Base-by-base conservation (phyloP, 306 rosid species). In the Citrullus mucosospermus region DNA sequence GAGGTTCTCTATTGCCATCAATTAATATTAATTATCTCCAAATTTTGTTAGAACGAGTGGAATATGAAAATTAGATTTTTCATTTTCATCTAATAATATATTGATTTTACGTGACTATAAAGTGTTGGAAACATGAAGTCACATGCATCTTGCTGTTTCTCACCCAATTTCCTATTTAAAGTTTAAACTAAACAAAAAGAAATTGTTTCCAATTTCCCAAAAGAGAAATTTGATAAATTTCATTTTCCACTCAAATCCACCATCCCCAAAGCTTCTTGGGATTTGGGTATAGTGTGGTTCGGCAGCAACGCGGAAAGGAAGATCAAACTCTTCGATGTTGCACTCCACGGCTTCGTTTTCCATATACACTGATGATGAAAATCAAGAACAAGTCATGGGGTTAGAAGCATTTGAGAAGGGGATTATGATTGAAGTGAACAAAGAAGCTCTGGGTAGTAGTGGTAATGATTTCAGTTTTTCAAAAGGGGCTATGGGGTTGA, bases 341-440 rank as follows among this genome's bases (percentile, higher is more conserved):
- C 84, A 22, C 25, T 65, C 90, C 32, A 86, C 89, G 28, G 93
- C 93, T n/a, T 93, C 98, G 63, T 88, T 91, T 82, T 78, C 80
- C 34, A 78, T 78, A 0, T 78, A 58, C 73, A 18, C 57, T 1
- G 78, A 84, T 66, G 82, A 78, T 30, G 70, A 82, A 65, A 76
- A 76, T 67, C 56, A 9, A 44, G 79, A 77, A 8, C 83, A 83
- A 83, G 79, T 58, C 44, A 32, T 53, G 2, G 30, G 70, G 17
- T 18, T 22, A 36, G 85, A 81, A 9, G 85, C 14, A 41, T 78
- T 88, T 81, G 83, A 79, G 83, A 84, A 84, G 83, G 80, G 80
- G 36, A 51, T 62, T 63, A 46, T 83, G 15, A 54, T 77, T 46
- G 86, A 82, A 46, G 85, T 73, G 39, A 81, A 30, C 68, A 81